Evolutionary conservation across 495 filamentous ascomycete species (phyloP), one percentile per base, ranked within the genome.

Genomic region (Aspergillus asperescens): DNA sequence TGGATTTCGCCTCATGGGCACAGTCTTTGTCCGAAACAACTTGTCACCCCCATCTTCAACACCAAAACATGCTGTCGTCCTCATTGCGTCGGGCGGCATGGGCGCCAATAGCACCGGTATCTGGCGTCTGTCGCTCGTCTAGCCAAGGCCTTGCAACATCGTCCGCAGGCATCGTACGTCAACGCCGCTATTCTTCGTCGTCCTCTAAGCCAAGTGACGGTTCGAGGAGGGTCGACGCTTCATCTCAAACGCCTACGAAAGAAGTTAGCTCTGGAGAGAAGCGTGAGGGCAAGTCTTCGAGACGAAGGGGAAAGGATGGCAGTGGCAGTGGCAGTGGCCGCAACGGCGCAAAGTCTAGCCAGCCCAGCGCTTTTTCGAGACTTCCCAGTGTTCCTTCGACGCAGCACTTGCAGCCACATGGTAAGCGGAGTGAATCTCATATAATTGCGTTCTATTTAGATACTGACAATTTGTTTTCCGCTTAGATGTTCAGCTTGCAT

Each of bases 311-410:
- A 28, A 74, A 70, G 61, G 72, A 72, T 28, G 60, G 32, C 32
- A 35, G 32, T 25, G 60, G 32, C 32, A 35, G 32, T 25, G 60
- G 54, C 46, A 61, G 60, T 57, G 51, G 62, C 52, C 70, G 69
- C 42, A 63, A 64, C 57, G 62, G 58, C 45, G 66, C 63, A 44
- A 72, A 68, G 63, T 63, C 69, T 24, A 70, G 55, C 51, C 70
- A 69, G 53, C 61, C 66, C 43, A 64, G 73, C 44, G 68, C 70
- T 15, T 71, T 77, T 56, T 73, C 77, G 37, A 82, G 80, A 53
- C 78, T 91, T 25, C 89, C 88, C 23, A 89, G 86, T 64, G 89
- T 95, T 29, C 89, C 89, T 41, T 88, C 85, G 56, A 95, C 89
- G 35, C 83, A 87, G 60, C 81, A 91, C 70, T 75, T 90, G 43